Base-by-base conservation (phyloP, 1,284 basidiomycete genomes). In the Hypsizygus ulmarius region DNA sequence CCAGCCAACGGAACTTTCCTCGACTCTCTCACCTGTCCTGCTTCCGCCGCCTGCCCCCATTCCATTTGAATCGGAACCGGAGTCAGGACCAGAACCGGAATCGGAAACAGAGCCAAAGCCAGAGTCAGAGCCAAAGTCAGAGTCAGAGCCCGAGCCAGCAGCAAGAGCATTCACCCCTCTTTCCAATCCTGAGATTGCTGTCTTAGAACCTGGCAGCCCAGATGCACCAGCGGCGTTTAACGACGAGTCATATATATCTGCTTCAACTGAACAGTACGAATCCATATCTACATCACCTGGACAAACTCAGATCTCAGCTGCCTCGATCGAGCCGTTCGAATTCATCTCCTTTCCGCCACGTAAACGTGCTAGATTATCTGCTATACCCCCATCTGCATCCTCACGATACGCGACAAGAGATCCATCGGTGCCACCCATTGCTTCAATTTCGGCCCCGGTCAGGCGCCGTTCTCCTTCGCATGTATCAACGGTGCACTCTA, bases 381-480 rank as follows among this genome's bases (percentile, higher is more conserved):
- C 41, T 35, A 16, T 39, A 10, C 39, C 40, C 36, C 21, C 39
- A 38, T 34, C 50, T 18, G 12, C 37, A 36, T 43, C 50, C 12
- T 47, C 51, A 27, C 52, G 34, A n/a, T 33, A 45, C 12, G 30
- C n/a, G 12, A 48, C 35, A 19, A 53, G 50, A 34, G 55, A 55
- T 34, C 36, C 51, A 25, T 60, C 64, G 19, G 39, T 64, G 9
- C 63, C 64, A 21, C 60, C 63, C 12, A 60, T 62, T 35, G 59
- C 56, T 32, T 59, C 60, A 6, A 55, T 63, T 40, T 56, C 62
- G 39, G 53, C 53, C 25, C 52, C 30, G 12, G 7, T 27, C 14
- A 50, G 43, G 39, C 45, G 43, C 34, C 54, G 54, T 6, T 54
- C 49, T n/a, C 39, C 39, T 7, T 58, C 58, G 19, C 57, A 57